Base-by-base conservation (phyloP, 306 rosid species). In the Prunus persica region DNA sequence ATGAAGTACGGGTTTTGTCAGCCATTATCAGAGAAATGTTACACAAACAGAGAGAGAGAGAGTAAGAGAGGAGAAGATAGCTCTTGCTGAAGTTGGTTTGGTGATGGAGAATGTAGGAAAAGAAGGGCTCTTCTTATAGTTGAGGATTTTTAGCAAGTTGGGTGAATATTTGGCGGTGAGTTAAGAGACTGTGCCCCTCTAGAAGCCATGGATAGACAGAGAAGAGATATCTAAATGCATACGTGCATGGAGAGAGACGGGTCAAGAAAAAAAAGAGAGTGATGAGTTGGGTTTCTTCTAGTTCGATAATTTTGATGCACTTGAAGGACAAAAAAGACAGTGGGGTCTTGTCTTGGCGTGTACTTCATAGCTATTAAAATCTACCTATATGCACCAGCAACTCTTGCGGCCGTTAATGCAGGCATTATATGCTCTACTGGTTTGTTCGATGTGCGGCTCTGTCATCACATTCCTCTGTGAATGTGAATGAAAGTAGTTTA, bases 151-250 rank as follows among this genome's bases (percentile, higher is more conserved):
- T 45, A 7, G 46, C 56, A 22, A 65, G 84, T 80, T 60, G 57
- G 92, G 88, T 84, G 84, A 54, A 79, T 82, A 45, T 74, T 82
- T 57, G 78, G 80, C 91, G 89, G 94, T 76, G 89, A 89, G 77
- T 91, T 75, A 91, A 84, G 81, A 20, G 65, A 57, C 46, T 51
- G 58, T 22, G 11, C 43, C 6, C 43, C 11, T 13, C 14, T 22
- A 5, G 76, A 49, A 60, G 79, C 49, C 57, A 56, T 28, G 71
- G 57, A 47, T 19, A 19, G 34, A 3, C 19, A 14, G 5, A 22
- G 9, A 58, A 25, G 14, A 56, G 65, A 22, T 49, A 64, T 79
- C 19, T 22, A 64, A 25, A 72, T 57, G 70, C 71, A 73, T 73
- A 58, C 62, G 43, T 58, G 70, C 75, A 69, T 77, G 69, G 50